Evolutionary conservation across 2,329 filamentous ascomycete genomes (phyloP).

Genomic region (Trichophyton rubrum): DNA sequence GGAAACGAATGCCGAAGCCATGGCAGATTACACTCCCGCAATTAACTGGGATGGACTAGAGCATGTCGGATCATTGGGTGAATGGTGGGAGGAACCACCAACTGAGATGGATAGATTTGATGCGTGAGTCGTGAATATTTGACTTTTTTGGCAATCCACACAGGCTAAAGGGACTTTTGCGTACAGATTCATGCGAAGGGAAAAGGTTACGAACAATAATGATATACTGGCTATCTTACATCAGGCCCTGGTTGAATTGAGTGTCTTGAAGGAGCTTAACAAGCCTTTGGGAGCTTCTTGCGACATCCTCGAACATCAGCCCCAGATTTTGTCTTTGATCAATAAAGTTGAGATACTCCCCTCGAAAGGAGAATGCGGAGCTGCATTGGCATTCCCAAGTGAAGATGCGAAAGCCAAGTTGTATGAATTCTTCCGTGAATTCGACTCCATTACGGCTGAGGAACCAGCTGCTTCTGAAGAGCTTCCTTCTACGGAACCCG

Average conservation of each 20-base stretch:
- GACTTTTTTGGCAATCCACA: background rate
- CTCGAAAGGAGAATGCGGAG: constrained; percentile 7
- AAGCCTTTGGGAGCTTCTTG: constrained; percentile 26
- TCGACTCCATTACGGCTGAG: constrained; percentile 11
- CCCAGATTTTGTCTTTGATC: constrained; percentile 22
- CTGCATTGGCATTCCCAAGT: constrained; percentile 22
- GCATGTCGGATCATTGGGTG: constrained; percentile 40
- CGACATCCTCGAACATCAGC: constrained; percentile 22
- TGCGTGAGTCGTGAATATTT: constrained; percentile 25
- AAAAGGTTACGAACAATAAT: constrained; percentile 24
- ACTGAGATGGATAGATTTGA: constrained; percentile 28
- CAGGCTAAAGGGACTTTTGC: background rate
- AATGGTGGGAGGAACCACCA: constrained; percentile 28
- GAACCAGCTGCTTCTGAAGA: constrained; percentile 4
- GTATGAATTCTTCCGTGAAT: constrained; percentile 24
- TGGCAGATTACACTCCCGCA: constrained; percentile 34
- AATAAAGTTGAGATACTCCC: constrained; percentile 22
- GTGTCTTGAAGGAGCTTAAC: constrained; percentile 36
- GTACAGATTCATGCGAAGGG: constrained; percentile 25
- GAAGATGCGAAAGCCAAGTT: constrained; percentile 22
- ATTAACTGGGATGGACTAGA: constrained; percentile 42
- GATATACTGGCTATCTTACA: constrained; percentile 37
- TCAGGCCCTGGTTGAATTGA: constrained; percentile 45
- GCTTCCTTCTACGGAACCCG: background rate
- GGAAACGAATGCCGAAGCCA: constrained; percentile 5